phyloP scores from a whole-genome alignment of 495 filamentous ascomycete species.

The Podospora australis region DNA sequence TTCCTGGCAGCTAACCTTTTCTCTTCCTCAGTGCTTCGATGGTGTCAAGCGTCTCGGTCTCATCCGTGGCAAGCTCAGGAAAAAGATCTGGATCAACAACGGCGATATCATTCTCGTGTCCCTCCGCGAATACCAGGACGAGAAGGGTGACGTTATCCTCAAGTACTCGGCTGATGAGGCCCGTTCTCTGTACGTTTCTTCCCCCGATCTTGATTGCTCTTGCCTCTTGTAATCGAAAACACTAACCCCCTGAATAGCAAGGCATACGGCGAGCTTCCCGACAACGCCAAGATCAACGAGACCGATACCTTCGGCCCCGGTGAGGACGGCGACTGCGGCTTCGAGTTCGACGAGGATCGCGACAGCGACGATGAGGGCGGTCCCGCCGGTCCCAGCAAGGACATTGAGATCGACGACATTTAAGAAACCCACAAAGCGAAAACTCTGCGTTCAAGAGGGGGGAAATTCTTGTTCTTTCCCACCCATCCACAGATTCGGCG shows the following conservation, averaged over 20 bases:
- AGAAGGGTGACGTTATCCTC: conserved; percentile 98
- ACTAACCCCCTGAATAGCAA: conserved; percentile 41
- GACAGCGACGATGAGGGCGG: conserved; percentile 61
- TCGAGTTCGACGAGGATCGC: conserved; percentile 86
- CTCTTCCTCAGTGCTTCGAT: conserved; percentile 72
- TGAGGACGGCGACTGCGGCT: conserved; percentile 67
- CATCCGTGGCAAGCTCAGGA: conserved; percentile 92
- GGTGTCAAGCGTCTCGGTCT: conserved; percentile 79
- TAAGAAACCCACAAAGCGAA: too few species aligned
- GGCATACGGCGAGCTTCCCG: conserved; percentile 93
- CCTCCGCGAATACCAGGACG: conserved; percentile 96
- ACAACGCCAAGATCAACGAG: conserved; percentile 80
- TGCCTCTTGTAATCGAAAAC: neutral
- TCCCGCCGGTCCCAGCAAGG: conserved; percentile 52
- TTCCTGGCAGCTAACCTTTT: neutral
- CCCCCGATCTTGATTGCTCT: neutral
- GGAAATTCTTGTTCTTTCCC: too few species aligned
- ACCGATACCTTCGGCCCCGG: conserved; percentile 26
- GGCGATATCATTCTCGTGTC: conserved; percentile 97
- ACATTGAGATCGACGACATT: conserved; percentile 72
- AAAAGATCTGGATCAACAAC: conserved; percentile 99
- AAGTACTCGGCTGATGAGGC: conserved; percentile 99
- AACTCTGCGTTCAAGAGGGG: too few species aligned
- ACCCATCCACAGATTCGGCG: neutral
- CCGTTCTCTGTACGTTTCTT: conserved; percentile 54